These are phyloP conservation scores for Vitis hybrid DNA, from an alignment of 177 flowering plant genomes.

Conservation along the genomic window DNA sequence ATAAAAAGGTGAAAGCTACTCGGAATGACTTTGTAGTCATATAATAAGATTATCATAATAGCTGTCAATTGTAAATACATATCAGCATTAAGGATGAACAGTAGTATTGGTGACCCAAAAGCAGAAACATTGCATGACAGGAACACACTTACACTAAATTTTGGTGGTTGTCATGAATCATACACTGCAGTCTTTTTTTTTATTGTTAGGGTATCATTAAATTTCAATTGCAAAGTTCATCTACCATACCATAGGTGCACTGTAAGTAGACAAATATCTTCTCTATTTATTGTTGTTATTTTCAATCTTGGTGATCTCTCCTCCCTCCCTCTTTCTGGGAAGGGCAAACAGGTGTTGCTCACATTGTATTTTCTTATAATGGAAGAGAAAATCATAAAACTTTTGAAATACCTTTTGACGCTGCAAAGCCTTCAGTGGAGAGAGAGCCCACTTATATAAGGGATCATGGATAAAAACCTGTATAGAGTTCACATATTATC, in stretches of 20 bases:
- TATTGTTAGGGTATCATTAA: neutral
- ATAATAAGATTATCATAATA: too few species aligned
- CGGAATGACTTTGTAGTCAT: too few species aligned
- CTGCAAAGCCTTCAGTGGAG: conserved; percentile 94
- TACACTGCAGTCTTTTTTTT: neutral
- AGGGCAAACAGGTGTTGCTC: neutral
- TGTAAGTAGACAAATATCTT: neutral
- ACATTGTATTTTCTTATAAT: neutral
- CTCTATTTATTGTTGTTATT: neutral
- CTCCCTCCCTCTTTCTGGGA: neutral
- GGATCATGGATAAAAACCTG: conserved; percentile 99
- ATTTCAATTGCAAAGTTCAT: neutral
- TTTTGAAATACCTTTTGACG: conserved; percentile 78
- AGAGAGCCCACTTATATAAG: conserved; percentile 95
- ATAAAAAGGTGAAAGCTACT: too few species aligned
- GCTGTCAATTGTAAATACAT: too few species aligned
- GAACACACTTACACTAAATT: too few species aligned
- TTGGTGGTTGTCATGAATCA: neutral
- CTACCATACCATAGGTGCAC: neutral
- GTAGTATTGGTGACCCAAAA: neutral
- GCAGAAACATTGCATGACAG: too few species aligned
- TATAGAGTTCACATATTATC: conserved; percentile 14
- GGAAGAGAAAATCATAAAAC: neutral
- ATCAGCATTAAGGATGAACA: neutral
- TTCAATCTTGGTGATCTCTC: too few species aligned